Evolutionary conservation across 345 rosid genomes (phyloP), one percentile per base, ranked within the genome.

Genomic region (Turritis glabra): DNA sequence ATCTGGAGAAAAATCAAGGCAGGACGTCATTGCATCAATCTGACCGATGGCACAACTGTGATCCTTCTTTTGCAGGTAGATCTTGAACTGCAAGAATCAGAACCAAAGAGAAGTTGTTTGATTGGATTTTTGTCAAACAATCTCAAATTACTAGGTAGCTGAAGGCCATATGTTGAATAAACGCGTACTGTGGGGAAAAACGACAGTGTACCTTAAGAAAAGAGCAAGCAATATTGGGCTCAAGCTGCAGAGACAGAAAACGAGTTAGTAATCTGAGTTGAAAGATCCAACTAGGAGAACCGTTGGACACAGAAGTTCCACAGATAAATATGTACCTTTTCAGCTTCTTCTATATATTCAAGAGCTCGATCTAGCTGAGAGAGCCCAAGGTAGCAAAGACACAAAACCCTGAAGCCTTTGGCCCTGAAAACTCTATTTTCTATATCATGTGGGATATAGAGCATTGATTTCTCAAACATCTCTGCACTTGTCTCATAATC

Each of bases 391-490:
- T 89, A 83, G 84, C 97, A 95, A 54, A 92, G 95, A 79, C 97
- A 87, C 83, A 95, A 76, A 70, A 92, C 97, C 81, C 98, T 88
- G 78, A 88, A 95, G 13, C 99, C 92, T 84, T 92, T 92, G 57
- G 98, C 99, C 70, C 97, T 84, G 64, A 84, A 82, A 71, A 63
- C 81, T 85, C 88, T 88, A 69, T 83, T 85, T 65, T 90, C 97
- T 8, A 83, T 53, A 72, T 86, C 84, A 80, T 80, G 77, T 33
- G 99, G 91, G 73, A 89, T 80, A 77, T 90, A 95, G 56, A 95
- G 98, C 89, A 95, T 81, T 8, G 99, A 88, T 74, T 90, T 95
- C 87, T 95, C 99, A 64, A 86, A 95, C 89, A 92, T 81, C 80
- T 85, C 92, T 41, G 98, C 96, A 74, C 96, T 84, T 57, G 82